Conservation (phyloP, 352 stramenopile genomes). For the Globisporangium okanoganense region DNA sequence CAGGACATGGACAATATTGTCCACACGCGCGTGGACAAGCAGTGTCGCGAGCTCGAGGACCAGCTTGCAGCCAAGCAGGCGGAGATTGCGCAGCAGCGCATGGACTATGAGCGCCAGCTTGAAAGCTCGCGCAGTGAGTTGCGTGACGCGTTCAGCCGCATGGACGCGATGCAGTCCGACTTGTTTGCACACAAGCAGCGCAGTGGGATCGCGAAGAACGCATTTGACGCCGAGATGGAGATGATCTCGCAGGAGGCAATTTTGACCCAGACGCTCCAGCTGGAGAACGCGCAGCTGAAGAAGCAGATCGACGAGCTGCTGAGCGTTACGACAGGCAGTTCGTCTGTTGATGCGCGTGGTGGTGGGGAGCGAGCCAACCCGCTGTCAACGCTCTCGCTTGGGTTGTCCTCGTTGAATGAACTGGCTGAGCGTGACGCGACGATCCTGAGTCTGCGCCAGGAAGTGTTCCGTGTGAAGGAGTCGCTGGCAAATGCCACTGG, state of each 20-base stretch:
- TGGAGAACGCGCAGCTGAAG: slow-evolving; percentile 84
- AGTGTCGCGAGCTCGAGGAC: slow-evolving; percentile 59
- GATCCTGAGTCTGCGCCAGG: slow-evolving; percentile 49
- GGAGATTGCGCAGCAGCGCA: slow-evolving; percentile 78
- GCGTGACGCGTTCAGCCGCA: slow-evolving; percentile 59
- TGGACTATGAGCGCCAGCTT: slow-evolving; percentile 69
- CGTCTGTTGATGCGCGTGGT: neutral
- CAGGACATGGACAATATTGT: slow-evolving; percentile 62
- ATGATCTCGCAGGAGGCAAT: slow-evolving; percentile 83
- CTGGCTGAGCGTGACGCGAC: slow-evolving; percentile 53
- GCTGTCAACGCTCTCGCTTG: neutral
- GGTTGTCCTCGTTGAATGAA: slow-evolving; percentile 17
- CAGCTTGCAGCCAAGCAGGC: slow-evolving; percentile 65
- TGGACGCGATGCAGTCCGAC: slow-evolving; percentile 91
- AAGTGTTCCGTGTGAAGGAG: slow-evolving; percentile 60
- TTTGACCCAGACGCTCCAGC: slow-evolving; percentile 65
- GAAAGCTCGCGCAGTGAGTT: slow-evolving; percentile 51
- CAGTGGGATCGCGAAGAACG: slow-evolving; percentile 48
- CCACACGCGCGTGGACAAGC: slow-evolving; percentile 52
- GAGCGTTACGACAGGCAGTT: slow-evolving; percentile 20
- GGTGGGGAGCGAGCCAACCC: neutral
- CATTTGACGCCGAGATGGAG: slow-evolving; percentile 85
- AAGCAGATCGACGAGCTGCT: slow-evolving; percentile 76
- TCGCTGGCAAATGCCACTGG: slow-evolving; percentile 22
- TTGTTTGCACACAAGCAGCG: slow-evolving; percentile 87